Evolutionary conservation across 2,329 filamentous ascomycete genomes (phyloP).

Genomic region (Aspergillus sojae): DNA sequence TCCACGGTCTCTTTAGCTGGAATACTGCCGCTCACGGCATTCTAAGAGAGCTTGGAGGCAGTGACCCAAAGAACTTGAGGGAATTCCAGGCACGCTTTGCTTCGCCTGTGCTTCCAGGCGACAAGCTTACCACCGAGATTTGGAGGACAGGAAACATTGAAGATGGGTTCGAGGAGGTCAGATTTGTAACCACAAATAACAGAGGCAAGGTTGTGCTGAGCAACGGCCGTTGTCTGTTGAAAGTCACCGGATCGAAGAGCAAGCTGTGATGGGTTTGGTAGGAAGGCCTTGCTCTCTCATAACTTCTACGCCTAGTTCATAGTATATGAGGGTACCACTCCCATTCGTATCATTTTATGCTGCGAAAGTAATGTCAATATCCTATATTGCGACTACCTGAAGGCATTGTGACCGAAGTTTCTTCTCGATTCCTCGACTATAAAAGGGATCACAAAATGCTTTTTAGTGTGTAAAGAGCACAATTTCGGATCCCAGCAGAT

Average conservation of each 20-base stretch:
- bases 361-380: neutral
- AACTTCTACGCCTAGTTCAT: neutral
- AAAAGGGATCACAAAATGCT: neutral
- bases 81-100: slow-evolving; percentile 90
- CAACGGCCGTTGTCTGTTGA: slow-evolving; percentile 82
- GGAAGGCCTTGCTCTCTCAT: neutral
- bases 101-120: slow-evolving; percentile 78
- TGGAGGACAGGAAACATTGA: slow-evolving; percentile 71
- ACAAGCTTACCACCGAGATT: slow-evolving; percentile 77
- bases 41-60: slow-evolving; percentile 71
- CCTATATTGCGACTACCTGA: neutral
- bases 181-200: slow-evolving; percentile 77
- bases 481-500: neutral
- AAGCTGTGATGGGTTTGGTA: slow-evolving; percentile 59
- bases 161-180: slow-evolving; percentile 76
- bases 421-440: neutral
- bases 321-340: neutral
- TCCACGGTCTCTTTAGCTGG: slow-evolving; percentile 88
- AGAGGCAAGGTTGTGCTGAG: slow-evolving; percentile 83
- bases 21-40: slow-evolving; percentile 76
- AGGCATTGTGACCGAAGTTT: neutral
- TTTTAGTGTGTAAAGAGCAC: neutral
- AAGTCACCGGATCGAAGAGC: slow-evolving; percentile 61
- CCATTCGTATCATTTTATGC: too few relatives aligned
- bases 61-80: slow-evolving; percentile 77